Evolutionary conservation across 805 yeast species (phyloP).

Genomic region (Tetrapisispora namnaoensis): DNA sequence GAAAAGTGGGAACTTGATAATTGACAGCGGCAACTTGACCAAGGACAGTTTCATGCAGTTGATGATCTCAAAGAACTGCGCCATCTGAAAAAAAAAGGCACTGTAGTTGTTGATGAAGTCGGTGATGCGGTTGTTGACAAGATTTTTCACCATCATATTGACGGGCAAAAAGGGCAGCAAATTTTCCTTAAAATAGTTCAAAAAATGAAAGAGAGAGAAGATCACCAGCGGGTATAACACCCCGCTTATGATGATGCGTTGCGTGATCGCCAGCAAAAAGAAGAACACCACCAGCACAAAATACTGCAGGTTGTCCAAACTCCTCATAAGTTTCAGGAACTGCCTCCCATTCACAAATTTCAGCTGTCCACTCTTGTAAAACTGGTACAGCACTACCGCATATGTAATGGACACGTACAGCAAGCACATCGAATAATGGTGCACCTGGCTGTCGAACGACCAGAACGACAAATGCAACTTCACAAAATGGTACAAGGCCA

Average conservation of each 20-base stretch:
- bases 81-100: constrained; percentile 35
- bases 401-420: constrained; percentile 50
- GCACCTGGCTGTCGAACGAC: constrained; percentile 24
- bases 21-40: constrained; percentile 24
- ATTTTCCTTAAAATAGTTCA: constrained; percentile 46
- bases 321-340: constrained; percentile 16
- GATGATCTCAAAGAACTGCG: constrained; percentile 40
- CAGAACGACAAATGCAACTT: constrained; percentile 37
- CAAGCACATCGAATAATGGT: constrained; percentile 36
- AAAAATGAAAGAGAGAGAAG: constrained; percentile 55
- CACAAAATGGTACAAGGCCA: constrained; percentile 35
- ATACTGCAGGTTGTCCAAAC: constrained; percentile 56
- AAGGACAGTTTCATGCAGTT: constrained; percentile 35
- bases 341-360: constrained; percentile 26
- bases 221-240: constrained; percentile 52
- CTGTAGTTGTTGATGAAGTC: constrained; percentile 32
- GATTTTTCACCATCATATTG: constrained; percentile 16
- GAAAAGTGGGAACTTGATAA: constrained; percentile 7
- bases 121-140: constrained; percentile 24
- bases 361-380: constrained; percentile 37
- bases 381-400: constrained; percentile 51
- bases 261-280: constrained; percentile 36
- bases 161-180: constrained; percentile 43
- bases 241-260: constrained; percentile 33
- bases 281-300: constrained; percentile 35